A percentile compares a stretch with the other conserved stretches of the same genome.
These are phyloP conservation scores for Striga asiatica DNA, from an alignment of 257 asterid genomes.

Conservation along the genomic window DNA sequence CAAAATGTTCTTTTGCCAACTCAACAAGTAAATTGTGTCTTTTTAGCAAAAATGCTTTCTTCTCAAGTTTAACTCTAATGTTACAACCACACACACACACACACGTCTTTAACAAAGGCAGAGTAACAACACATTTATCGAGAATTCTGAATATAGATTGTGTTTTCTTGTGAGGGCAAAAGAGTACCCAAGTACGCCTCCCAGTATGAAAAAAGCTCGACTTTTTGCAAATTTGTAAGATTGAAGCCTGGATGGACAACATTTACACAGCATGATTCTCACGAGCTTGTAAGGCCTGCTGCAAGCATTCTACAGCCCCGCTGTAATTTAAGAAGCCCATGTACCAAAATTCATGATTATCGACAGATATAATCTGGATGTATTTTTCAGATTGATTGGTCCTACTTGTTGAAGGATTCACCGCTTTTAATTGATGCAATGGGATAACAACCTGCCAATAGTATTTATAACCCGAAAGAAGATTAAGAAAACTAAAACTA, in stretches of 20 bases:
- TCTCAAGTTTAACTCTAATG: background rate
- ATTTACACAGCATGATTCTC: conserved; percentile 30
- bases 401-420: conserved; percentile 74
- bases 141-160: background rate
- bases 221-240: background rate
- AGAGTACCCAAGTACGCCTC: conserved; percentile 2
- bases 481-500: background rate
- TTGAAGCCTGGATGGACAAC: background rate
- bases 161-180: background rate
- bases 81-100: background rate
- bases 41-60: too few relatives aligned
- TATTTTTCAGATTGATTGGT: conserved; percentile 70
- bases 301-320: conserved; percentile 66
- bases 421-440: conserved; percentile 75
- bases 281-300: conserved; percentile 35
- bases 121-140: conserved; percentile 2
- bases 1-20: too few relatives aligned
- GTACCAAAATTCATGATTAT: conserved; percentile 91
- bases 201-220: background rate
- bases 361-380: conserved; percentile 77
- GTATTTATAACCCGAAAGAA: background rate
- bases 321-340: conserved; percentile 80
- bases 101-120: conserved; percentile 8
- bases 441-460: conserved; percentile 75
- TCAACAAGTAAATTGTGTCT: too few relatives aligned